Percentiles rank a stretch among this genome's conserved stretches.
phyloP scores from a whole-genome alignment of 306 rosid species.

The Prunus mongolica region DNA sequence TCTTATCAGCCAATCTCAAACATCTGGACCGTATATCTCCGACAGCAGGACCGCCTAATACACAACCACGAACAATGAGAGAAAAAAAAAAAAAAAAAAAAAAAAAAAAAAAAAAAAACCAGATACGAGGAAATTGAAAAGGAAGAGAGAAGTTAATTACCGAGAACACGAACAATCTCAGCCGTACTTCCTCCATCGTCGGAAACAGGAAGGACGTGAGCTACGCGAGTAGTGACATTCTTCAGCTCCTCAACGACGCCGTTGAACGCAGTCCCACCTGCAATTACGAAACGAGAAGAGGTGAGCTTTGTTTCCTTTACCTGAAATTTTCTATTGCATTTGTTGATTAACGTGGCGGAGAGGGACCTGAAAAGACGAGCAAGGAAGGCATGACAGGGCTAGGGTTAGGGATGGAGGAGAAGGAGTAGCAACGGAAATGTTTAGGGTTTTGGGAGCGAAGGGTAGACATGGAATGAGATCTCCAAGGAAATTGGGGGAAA shows the following conservation, averaged over 20 bases:
- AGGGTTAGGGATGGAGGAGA: conserved; percentile 21
- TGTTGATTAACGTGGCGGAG: not conserved
- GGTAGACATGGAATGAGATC: conserved; percentile 51
- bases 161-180: conserved; percentile 94
- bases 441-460: conserved; percentile 29
- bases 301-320: not conserved
- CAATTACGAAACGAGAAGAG: not conserved
- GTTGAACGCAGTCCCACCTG: conserved; percentile 91
- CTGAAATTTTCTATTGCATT: not conserved
- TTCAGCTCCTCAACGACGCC: conserved; percentile 85
- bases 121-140: not conserved
- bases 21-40: conserved; percentile 98
- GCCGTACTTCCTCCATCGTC: conserved; percentile 98
- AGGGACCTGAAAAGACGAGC: conserved; percentile 73
- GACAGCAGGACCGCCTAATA: conserved; percentile 92
- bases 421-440: conserved; percentile 42
- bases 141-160: conserved; percentile 7
- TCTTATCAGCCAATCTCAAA: conserved; percentile 79
- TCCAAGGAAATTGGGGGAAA: conserved; percentile 15
- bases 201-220: conserved; percentile 97
- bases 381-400: conserved; percentile 49
- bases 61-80: not conserved
- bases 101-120: no score
- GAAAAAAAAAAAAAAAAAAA: no score
- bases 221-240: conserved; percentile 72